Base-by-base conservation (phyloP, 352 stramenopile species). In the Pythium grandisporangium region DNA sequence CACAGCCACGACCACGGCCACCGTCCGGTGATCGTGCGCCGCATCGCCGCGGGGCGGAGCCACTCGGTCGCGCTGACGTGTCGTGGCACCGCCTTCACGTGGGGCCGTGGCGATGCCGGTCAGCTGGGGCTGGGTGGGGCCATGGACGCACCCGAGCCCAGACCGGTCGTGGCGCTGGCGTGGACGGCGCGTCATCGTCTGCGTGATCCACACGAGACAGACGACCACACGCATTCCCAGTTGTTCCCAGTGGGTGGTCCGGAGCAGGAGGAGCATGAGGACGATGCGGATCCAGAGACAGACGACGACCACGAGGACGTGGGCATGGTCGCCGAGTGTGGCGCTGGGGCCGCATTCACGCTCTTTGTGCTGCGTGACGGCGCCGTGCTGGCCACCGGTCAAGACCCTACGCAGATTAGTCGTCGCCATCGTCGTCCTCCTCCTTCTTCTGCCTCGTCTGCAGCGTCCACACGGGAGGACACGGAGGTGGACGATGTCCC, bases 111-210 rank as follows among this genome's bases (percentile, higher is more conserved):
- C 4, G 63, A 84, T 42, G 52, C 58, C 6, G 77, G 77, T 6
- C 77, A 85, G 40, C 63, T 90, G 1, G 77, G 77, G 5, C 71
- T 82, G 24, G 71, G 74, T 7, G 71, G 54, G 16, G 69, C 53
- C 40, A 83, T 84, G 69, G 67, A 90, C 33, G 48, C 78, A 2
- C 55, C 38, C 10, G 53, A 70, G 7, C 76, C 76, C 2, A 78
- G 60, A 44, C 73, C 82, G 42, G 61, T 90, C 29, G 57, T 84
- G 50, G 55, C 67, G 11, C 53, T 86, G 20, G 58, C 76, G n/a
- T n/a, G n/a, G n/a, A n/a, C n/a, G n/a, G n/a, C n/a, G n/a, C n/a
- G n/a, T n/a, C n/a, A n/a, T n/a, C n/a, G n/a, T n/a, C n/a, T n/a
- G n/a, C n/a, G n/a, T n/a, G n/a, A n/a, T n/a, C n/a, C n/a, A n/a